A percentile compares a stretch with the other conserved stretches of the same genome.
Conservation (phyloP, 139 green algal species). For the Volvox africanus region DNA sequence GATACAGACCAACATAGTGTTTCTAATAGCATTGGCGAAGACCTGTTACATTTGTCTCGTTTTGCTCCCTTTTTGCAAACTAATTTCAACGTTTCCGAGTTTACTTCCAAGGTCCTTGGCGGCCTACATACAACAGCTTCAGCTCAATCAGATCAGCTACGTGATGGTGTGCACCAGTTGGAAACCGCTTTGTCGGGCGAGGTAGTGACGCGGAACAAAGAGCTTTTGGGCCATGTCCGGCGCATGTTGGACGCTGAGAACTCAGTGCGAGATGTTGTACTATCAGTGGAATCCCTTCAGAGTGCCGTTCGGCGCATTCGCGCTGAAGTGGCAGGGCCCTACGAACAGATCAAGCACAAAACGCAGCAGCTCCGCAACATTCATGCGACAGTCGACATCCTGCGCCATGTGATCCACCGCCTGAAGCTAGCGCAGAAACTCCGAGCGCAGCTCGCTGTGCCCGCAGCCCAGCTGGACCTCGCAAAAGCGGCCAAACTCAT, state of each 20-base stretch:
- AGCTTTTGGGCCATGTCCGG: constrained; percentile 65
- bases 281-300: constrained; percentile 78
- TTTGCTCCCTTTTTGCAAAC: constrained; percentile 52
- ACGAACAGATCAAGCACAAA: constrained; percentile 61
- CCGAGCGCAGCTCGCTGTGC: constrained; percentile 53
- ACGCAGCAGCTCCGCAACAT: constrained; percentile 73
- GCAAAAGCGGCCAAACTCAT: constrained; percentile 89
- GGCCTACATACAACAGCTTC: constrained; percentile 75
- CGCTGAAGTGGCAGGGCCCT: constrained; percentile 76
- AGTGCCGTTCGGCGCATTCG: constrained; percentile 73
- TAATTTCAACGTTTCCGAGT: constrained; percentile 80
- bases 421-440: constrained; percentile 74
- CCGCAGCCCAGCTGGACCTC: constrained; percentile 73
- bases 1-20: not conserved
- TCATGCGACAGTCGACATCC: constrained; percentile 71
- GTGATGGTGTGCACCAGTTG: constrained; percentile 70
- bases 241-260: constrained; percentile 72
- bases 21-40: not conserved
- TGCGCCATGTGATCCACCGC: constrained; percentile 75
- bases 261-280: constrained; percentile 69
- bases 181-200: constrained; percentile 68
- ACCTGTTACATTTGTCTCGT: not conserved
- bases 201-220: constrained; percentile 66
- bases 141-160: constrained; percentile 74
- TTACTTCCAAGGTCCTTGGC: constrained; percentile 74